Conservation (phyloP, 78 protist genomes). For the Cavenderia fasciculata region DNA sequence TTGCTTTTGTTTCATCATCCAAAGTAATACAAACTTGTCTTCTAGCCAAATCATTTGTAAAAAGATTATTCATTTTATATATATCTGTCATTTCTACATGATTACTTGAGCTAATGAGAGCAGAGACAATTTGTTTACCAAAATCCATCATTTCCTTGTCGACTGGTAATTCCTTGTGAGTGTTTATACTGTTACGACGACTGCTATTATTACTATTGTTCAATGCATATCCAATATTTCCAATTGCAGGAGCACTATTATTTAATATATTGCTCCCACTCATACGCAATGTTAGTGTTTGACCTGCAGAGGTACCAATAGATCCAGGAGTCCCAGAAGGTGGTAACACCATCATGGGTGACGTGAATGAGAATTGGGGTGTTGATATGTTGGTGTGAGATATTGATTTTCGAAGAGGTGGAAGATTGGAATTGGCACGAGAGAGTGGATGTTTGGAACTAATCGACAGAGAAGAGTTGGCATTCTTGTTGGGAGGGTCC, state of each 20-base stretch:
- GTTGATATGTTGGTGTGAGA: slow-evolving; percentile 40
- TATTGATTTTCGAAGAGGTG: slow-evolving; percentile 61
- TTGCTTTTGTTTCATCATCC: slow-evolving; percentile 55
- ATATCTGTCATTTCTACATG: slow-evolving; percentile 74
- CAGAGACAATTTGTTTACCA: slow-evolving; percentile 69
- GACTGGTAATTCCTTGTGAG: no score
- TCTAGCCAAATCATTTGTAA: slow-evolving; percentile 30
- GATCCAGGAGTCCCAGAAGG: no score
- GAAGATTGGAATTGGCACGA: slow-evolving; percentile 40
- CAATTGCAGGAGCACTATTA: background rate
- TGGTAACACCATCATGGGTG: no score
- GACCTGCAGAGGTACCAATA: no score
- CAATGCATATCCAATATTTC: background rate
- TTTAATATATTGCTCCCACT: background rate
- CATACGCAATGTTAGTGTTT: background rate
- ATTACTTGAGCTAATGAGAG: slow-evolving; percentile 59
- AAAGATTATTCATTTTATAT: slow-evolving; percentile 52
- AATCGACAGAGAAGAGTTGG: background rate
- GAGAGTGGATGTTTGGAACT: slow-evolving; percentile 43
- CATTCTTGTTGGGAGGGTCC: background rate
- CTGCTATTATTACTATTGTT: background rate
- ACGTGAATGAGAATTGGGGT: background rate
- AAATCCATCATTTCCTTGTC: slow-evolving; percentile 59
- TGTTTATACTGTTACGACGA: background rate
- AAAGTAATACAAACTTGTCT: slow-evolving; percentile 48